phyloP scores from a whole-genome alignment of 78 protist genomes.

The Dictyostelium firmibasis region DNA sequence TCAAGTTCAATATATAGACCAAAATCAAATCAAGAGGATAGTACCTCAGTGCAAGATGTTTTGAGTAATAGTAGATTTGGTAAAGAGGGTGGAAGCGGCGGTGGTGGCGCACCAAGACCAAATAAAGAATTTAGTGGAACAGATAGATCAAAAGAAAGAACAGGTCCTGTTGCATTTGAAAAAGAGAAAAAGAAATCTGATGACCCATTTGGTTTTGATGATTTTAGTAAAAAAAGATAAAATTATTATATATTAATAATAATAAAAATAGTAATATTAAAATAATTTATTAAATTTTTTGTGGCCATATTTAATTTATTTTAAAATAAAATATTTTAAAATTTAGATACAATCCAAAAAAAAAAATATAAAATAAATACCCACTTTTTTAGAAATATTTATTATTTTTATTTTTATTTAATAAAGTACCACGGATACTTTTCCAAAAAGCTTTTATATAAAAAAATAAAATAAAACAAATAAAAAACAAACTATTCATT shows the following conservation, averaged over 20 bases:
- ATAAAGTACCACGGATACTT: no score
- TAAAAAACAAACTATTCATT: no score
- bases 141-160: slow-evolving; percentile 23
- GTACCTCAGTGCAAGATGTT: slow-evolving; percentile 14
- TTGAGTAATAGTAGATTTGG: slow-evolving; percentile 28
- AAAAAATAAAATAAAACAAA: no score
- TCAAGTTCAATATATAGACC: slow-evolving; percentile 67
- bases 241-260: not conserved
- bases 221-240: slow-evolving; percentile 21
- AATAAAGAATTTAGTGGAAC: slow-evolving; percentile 61
- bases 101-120: not conserved
- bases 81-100: not conserved
- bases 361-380: no score
- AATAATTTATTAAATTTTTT: no score
- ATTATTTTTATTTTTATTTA: no score
- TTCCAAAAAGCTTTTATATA: no score
- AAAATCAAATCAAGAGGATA: slow-evolving; percentile 28
- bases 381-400: no score
- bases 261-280: not conserved
- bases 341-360: no score
- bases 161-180: slow-evolving; percentile 70
- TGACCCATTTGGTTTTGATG: slow-evolving; percentile 73
- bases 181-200: slow-evolving; percentile 19
- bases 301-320: no score
- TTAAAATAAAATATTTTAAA: no score